Percentiles rank a stretch among this genome's conserved stretches.
Evolutionary conservation across 176 grass and related monocot genomes (phyloP).

Genomic region (Saccharum officinarum): DNA sequence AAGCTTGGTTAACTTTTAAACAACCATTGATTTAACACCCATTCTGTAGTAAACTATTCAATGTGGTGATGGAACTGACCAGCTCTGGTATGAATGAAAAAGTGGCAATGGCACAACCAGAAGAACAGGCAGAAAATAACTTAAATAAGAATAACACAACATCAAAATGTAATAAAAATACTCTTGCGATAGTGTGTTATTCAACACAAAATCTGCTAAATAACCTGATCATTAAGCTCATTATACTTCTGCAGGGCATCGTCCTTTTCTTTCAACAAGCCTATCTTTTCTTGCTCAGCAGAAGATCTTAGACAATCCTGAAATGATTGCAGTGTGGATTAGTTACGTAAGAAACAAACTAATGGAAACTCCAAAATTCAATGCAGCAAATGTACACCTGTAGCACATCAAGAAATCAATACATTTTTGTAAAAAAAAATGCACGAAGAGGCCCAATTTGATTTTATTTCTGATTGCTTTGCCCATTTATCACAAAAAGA

Average conservation of each 20-base stretch:
- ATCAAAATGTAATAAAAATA: conserved; percentile 17
- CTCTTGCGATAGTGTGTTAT: neutral
- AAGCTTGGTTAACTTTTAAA: too few relatives aligned
- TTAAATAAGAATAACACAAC: neutral
- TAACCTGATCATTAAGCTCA: conserved; percentile 95
- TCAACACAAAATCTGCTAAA: neutral
- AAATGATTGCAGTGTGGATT: conserved; percentile 10
- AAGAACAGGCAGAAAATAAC: neutral
- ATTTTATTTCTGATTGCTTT: too few relatives aligned
- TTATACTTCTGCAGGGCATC: conserved; percentile 76
- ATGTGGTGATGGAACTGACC: neutral
- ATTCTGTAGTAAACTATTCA: neutral
- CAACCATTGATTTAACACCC: neutral
- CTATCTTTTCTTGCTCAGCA: conserved; percentile 77
- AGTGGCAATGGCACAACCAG: neutral
- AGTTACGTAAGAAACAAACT: neutral
- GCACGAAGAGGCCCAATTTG: too few relatives aligned
- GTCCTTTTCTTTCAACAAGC: conserved; percentile 61
- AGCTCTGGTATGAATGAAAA: neutral
- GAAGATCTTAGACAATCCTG: conserved; percentile 64
- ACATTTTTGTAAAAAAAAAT: too few relatives aligned
- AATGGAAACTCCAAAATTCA: neutral
- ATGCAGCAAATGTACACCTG: neutral
- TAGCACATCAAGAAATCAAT: neutral
- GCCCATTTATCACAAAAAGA: too few relatives aligned